Evolutionary conservation across 2,329 filamentous ascomycete species (phyloP).

Genomic region (Alternaria panax): DNA sequence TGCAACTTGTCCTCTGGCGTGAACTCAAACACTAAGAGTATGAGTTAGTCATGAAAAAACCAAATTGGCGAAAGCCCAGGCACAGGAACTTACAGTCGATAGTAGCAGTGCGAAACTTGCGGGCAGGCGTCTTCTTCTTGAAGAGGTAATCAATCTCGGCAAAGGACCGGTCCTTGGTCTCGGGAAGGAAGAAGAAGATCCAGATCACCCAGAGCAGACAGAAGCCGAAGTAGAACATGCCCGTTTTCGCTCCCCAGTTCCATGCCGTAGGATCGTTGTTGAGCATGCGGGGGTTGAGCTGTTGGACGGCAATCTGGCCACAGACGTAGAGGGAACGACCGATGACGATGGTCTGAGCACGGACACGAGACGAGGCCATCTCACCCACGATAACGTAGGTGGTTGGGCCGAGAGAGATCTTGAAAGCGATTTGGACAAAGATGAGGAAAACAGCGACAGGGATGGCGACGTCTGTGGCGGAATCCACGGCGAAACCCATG

Average conservation of each 20-base stretch:
- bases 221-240: constrained; percentile 23
- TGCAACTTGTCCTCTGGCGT: constrained; percentile 14
- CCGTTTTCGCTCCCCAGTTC: constrained; percentile 21
- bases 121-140: constrained; percentile 27
- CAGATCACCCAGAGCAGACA: constrained; percentile 36
- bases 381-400: constrained; percentile 86
- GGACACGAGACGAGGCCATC: constrained; percentile 78
- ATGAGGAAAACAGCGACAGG: constrained; percentile 23
- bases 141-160: constrained; percentile 52
- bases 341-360: constrained; percentile 87
- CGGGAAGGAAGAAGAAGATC: constrained; percentile 47
- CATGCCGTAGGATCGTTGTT: constrained; percentile 20
- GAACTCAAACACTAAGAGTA: constrained; percentile 23
- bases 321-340: constrained; percentile 57
- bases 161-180: constrained; percentile 48
- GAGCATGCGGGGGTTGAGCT: constrained; percentile 21
- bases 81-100: constrained; percentile 22
- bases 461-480: constrained; percentile 19
- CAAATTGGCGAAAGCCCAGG: not conserved
- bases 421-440: constrained; percentile 24
- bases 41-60: constrained; percentile 5
- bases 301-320: constrained; percentile 37
- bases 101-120: constrained; percentile 11
- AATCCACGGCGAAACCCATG: constrained; percentile 17
- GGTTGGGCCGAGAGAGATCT: constrained; percentile 72